phyloP scores from a whole-genome alignment of 257 asterid species.

The Plantago elongata region DNA sequence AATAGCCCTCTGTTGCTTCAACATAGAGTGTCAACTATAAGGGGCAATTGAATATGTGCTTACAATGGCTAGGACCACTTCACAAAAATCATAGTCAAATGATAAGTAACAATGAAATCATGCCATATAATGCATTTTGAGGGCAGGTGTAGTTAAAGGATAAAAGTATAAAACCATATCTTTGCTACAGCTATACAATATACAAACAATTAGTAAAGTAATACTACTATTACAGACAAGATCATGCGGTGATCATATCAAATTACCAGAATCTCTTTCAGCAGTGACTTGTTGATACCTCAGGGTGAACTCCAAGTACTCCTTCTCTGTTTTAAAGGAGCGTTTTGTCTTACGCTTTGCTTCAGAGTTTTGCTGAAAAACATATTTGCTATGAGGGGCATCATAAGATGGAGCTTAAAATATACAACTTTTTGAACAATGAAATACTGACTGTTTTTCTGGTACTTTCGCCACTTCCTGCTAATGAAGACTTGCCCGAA shows the following conservation, averaged over 20 bases:
- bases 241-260: constrained; percentile 12
- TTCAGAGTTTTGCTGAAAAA: constrained; percentile 58
- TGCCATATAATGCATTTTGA: neutral
- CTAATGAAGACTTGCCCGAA: constrained; percentile 31
- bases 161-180: constrained; percentile 2
- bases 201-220: constrained; percentile 6
- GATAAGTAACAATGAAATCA: too few relatives aligned
- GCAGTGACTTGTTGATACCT: constrained; percentile 79
- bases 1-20: neutral
- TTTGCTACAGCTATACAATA: neutral
- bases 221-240: constrained; percentile 13
- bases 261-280: constrained; percentile 95
- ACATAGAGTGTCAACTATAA: constrained; percentile 1
- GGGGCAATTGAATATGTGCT: constrained; percentile 7
- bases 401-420: constrained; percentile 2
- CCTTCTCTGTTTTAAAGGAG: constrained; percentile 69
- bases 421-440: constrained; percentile 9
- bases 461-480: constrained; percentile 41
- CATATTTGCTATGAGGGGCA: constrained; percentile 9
- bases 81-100: neutral
- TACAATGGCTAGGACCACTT: constrained; percentile 9
- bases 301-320: constrained; percentile 83
- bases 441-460: constrained; percentile 42
- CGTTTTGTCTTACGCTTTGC: constrained; percentile 87
- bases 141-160: neutral